These are phyloP conservation scores for Lentinula lateritia DNA, from an alignment of 768 basidiomycete genomes.

Conservation along the genomic window DNA sequence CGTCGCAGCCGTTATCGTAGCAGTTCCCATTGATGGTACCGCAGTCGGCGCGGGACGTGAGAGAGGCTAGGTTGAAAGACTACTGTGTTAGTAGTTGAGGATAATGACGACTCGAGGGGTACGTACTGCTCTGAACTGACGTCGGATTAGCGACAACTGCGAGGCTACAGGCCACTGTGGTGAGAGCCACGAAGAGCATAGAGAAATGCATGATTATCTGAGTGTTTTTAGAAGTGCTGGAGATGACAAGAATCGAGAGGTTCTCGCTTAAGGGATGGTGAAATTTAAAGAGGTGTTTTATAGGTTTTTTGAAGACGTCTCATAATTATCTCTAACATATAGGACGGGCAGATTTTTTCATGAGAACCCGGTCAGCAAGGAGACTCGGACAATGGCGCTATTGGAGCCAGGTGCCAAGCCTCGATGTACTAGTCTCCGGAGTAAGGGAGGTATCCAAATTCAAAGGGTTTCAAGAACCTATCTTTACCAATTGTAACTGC, in stretches of 20 bases:
- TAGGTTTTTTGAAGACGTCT: too few relatives aligned
- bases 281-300: too few relatives aligned
- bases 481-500: too few relatives aligned
- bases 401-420: too few relatives aligned
- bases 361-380: not conserved
- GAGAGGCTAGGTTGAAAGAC: not conserved
- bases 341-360: not conserved
- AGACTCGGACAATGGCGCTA: too few relatives aligned
- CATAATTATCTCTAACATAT: too few relatives aligned
- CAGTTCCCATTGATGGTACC: not conserved
- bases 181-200: not conserved
- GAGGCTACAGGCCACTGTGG: not conserved
- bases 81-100: not conserved
- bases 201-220: not conserved
- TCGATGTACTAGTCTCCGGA: too few relatives aligned
- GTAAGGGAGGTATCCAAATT: too few relatives aligned
- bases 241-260: not conserved
- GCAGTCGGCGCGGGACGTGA: not conserved
- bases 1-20: not conserved
- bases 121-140: too few relatives aligned
- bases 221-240: not conserved
- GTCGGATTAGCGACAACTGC: not conserved
- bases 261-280: too few relatives aligned
- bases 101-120: too few relatives aligned
- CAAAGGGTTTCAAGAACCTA: too few relatives aligned